Evolutionary conservation across 176 grass and related monocot genomes (phyloP).

Genomic region (Oryza rufipogon): DNA sequence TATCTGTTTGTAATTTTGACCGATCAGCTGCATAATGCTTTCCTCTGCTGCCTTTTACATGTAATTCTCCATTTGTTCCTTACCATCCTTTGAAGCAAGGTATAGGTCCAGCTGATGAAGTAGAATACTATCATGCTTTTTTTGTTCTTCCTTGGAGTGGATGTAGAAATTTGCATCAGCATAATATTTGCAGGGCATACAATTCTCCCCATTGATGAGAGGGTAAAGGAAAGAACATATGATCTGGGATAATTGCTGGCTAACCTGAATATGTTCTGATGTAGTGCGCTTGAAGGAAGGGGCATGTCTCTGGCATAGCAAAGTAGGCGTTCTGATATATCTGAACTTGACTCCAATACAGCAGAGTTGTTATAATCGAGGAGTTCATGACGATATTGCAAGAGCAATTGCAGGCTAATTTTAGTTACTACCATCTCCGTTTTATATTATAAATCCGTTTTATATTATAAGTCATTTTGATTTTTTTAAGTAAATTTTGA

Average conservation of each 20-base stretch:
- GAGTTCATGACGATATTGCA: too few species aligned
- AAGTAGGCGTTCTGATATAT: too few species aligned
- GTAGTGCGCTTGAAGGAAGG: background rate
- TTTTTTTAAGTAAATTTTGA: too few species aligned
- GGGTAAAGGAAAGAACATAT: constrained; percentile 20
- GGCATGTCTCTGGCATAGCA: background rate
- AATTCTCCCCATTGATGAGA: background rate
- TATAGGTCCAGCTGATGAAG: background rate
- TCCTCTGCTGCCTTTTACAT: background rate
- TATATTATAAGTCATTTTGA: too few species aligned
- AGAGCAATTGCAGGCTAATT: too few species aligned
- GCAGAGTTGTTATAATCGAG: too few species aligned
- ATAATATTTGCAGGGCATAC: background rate
- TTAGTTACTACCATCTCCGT: too few species aligned
- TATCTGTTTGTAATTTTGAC: background rate
- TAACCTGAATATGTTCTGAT: background rate
- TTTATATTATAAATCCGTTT: too few species aligned
- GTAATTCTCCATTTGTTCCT: background rate
- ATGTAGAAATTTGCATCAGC: background rate
- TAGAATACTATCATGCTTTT: background rate
- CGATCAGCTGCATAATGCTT: background rate
- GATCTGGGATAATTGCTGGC: background rate
- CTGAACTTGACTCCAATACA: too few species aligned
- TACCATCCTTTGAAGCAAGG: constrained; percentile 6
- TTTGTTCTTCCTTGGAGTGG: background rate